Conservation (phyloP, 257 asterid species). For the Solanum sitiens region DNA sequence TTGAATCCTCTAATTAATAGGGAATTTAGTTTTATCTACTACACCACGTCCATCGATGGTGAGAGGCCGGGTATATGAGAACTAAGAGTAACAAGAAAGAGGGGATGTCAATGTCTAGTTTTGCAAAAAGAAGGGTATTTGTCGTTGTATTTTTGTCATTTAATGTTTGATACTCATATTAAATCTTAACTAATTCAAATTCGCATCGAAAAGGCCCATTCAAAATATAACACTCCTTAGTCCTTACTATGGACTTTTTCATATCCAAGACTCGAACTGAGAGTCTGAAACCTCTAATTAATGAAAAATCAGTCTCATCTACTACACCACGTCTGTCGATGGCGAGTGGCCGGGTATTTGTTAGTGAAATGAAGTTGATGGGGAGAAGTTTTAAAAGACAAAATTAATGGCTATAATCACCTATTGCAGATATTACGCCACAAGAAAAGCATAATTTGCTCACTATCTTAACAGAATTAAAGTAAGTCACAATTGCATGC, state of each 20-base stretch:
- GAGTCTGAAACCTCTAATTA: background rate
- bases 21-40: background rate
- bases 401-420: background rate
- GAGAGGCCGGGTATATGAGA: background rate
- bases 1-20: background rate
- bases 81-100: background rate
- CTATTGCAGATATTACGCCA: slow-evolving; percentile 19
- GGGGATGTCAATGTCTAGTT: background rate
- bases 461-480: slow-evolving; percentile 15
- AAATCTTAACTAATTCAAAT: background rate
- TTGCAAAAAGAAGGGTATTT: background rate
- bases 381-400: slow-evolving; percentile 2
- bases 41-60: background rate
- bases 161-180: background rate
- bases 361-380: background rate
- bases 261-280: background rate
- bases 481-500: slow-evolving; percentile 18
- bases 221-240: background rate
- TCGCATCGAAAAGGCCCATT: too few relatives aligned
- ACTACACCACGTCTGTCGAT: background rate
- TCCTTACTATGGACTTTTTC: background rate
- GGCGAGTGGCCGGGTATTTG: background rate
- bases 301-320: background rate
- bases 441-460: slow-evolving; percentile 18
- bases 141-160: background rate